These are phyloP conservation scores for Lentinula detonsa DNA, from an alignment of 768 basidiomycete genomes.

Conservation along the genomic window DNA sequence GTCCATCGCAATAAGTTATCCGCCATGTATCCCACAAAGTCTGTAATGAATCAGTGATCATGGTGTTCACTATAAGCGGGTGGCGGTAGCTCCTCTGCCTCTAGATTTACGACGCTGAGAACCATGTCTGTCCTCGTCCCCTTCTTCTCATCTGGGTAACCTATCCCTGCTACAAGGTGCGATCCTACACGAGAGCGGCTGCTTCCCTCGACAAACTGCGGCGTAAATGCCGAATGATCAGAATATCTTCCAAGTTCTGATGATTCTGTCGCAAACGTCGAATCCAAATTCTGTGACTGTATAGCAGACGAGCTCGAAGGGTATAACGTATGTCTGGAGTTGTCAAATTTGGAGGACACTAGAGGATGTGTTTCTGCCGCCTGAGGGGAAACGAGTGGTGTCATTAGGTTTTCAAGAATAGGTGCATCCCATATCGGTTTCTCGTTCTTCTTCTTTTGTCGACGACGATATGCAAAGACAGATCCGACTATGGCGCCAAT, in stretches of 20 bases:
- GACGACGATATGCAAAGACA: not conserved
- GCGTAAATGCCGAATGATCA: not conserved
- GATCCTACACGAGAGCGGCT: not conserved
- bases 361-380: not conserved
- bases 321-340: not conserved
- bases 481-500: not conserved
- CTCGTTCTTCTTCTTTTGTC: not conserved
- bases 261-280: not conserved
- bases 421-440: constrained; percentile 1
- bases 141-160: not conserved
- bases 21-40: not conserved
- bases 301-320: not conserved
- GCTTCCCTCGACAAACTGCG: not conserved
- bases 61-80: constrained; percentile 1
- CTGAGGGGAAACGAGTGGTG: not conserved
- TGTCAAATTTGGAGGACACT: not conserved
- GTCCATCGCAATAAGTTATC: not conserved
- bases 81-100: not conserved
- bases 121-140: not conserved
- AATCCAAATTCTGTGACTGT: not conserved
- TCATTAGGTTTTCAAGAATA: not conserved
- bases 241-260: not conserved
- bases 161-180: not conserved
- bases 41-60: not conserved
- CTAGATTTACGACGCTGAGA: not conserved